Evolutionary conservation across 2,329 filamentous ascomycete species (phyloP).

Genomic region (Capronia coronata): DNA sequence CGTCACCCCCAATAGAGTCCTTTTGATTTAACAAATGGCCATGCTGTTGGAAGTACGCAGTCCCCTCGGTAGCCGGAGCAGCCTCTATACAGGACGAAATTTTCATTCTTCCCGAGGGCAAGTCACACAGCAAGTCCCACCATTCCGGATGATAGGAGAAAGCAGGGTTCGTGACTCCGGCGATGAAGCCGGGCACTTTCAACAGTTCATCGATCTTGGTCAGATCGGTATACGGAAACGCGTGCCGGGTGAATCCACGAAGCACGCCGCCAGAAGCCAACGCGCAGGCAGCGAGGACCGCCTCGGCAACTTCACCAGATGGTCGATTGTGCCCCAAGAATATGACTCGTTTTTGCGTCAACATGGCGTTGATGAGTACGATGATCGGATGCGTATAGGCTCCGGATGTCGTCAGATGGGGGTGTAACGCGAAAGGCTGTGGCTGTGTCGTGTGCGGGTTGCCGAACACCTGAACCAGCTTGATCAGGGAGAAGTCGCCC

Average conservation of each 20-base stretch:
- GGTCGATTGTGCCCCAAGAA: slow-evolving; percentile 94
- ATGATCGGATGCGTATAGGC: slow-evolving; percentile 88
- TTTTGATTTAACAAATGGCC: slow-evolving; percentile 40
- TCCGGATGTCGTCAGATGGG: slow-evolving; percentile 89
- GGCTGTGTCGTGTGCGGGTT: slow-evolving; percentile 73
- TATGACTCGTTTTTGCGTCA: slow-evolving; percentile 94
- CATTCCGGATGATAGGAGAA: slow-evolving; percentile 93
- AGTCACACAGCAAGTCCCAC: slow-evolving; percentile 96
- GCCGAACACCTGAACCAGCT: slow-evolving; percentile 91
- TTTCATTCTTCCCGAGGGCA: slow-evolving; percentile 86
- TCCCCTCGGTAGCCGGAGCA: slow-evolving; percentile 74
- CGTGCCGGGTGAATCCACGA: slow-evolving; percentile 87
- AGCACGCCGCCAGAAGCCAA: slow-evolving; percentile 88
- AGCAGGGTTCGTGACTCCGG: slow-evolving; percentile 92
- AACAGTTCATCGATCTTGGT: slow-evolving; percentile 96
- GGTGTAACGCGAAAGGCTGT: slow-evolving; percentile 77
- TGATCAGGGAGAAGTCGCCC: slow-evolving; percentile 94
- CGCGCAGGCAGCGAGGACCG: slow-evolving; percentile 94
- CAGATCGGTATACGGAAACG: slow-evolving; percentile 95
- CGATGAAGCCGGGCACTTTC: slow-evolving; percentile 94
- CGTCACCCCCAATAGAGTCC: slow-evolving; percentile 45
- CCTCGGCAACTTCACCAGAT: slow-evolving; percentile 91
- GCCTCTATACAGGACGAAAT: slow-evolving; percentile 84
- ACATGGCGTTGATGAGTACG: slow-evolving; percentile 83
- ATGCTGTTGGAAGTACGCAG: slow-evolving; percentile 80